These are phyloP conservation scores for Tulasnella sp. DNA, from an alignment of 768 basidiomycete species.

Conservation along the genomic window DNA sequence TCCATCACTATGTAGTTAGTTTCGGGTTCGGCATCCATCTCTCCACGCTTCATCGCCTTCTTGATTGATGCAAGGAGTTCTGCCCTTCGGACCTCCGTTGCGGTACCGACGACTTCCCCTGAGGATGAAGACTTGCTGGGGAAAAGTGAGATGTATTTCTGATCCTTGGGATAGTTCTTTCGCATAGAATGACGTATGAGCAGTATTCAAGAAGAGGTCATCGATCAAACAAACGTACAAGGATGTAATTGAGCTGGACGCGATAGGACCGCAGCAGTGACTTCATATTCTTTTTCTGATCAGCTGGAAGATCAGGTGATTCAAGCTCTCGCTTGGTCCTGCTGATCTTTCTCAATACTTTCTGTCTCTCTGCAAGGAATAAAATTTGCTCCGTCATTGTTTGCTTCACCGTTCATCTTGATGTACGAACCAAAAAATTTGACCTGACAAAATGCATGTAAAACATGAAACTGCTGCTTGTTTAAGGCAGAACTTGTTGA, in stretches of 20 bases:
- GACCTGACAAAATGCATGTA: constrained; percentile 26
- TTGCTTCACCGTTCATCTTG: neutral
- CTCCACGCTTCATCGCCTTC: constrained; percentile 45
- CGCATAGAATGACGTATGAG: neutral
- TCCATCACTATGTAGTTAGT: too few relatives aligned
- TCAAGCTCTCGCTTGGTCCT: constrained; percentile 47
- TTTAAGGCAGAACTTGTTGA: neutral
- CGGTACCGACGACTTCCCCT: constrained; percentile 18
- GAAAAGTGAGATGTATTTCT: constrained; percentile 85
- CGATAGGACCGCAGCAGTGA: constrained; percentile 46
- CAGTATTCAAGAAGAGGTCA: too few relatives aligned
- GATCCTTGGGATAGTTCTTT: constrained; percentile 70
- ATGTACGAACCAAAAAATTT: constrained; percentile 77
- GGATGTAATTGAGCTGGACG: constrained; percentile 82
- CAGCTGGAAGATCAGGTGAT: constrained; percentile 28
- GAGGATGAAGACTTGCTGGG: constrained; percentile 54
- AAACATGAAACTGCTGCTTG: neutral
- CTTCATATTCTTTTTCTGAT: constrained; percentile 31
- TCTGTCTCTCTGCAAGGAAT: constrained; percentile 58
- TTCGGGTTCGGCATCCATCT: constrained; percentile 52
- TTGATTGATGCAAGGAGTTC: constrained; percentile 48
- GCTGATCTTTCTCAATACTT: constrained; percentile 62
- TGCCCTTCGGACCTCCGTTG: constrained; percentile 33
- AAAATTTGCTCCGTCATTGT: constrained; percentile 17
- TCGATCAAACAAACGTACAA: constrained; percentile 39